Percentiles rank a stretch among this genome's conserved stretches.
Conservation (phyloP, 2,329 filamentous ascomycete genomes). For the Fonsecaea erecta region DNA sequence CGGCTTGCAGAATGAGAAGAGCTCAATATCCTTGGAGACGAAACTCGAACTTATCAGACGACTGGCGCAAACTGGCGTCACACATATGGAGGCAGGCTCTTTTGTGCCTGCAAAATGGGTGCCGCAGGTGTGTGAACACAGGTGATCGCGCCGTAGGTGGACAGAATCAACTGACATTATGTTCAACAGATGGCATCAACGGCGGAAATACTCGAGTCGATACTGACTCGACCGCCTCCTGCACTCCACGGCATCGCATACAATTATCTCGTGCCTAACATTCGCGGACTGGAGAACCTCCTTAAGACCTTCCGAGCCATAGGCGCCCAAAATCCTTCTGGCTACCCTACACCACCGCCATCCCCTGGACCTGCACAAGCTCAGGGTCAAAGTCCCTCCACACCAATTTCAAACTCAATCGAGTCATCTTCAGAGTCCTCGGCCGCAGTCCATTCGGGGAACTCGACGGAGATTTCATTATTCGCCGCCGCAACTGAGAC, state of each 20-base stretch:
- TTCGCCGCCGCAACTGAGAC: slow-evolving; percentile 69
- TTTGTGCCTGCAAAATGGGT: slow-evolving; percentile 61
- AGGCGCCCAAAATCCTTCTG: slow-evolving; percentile 42
- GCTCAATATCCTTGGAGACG: slow-evolving; percentile 52
- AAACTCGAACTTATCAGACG: slow-evolving; percentile 57
- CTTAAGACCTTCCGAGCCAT: slow-evolving; percentile 57
- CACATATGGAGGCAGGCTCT: slow-evolving; percentile 58
- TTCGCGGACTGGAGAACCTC: slow-evolving; percentile 64
- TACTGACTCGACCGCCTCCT: slow-evolving; percentile 57
- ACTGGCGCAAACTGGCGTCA: slow-evolving; percentile 55
- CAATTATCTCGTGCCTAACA: slow-evolving; percentile 69
- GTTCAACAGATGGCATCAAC: slow-evolving; percentile 65
- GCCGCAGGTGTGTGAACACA: slow-evolving; percentile 50
- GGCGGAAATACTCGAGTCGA: slow-evolving; percentile 61
- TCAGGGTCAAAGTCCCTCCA: slow-evolving; percentile 37
- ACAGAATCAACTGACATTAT: background rate
- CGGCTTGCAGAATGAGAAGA: slow-evolving; percentile 60
- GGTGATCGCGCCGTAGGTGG: background rate
- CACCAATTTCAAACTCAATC: no score
- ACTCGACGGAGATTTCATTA: slow-evolving; percentile 62
- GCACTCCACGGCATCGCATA: slow-evolving; percentile 62
- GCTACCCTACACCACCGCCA: slow-evolving; percentile 40
- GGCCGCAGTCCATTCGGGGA: slow-evolving; percentile 48
- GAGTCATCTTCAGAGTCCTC: background rate
- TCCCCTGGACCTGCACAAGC: slow-evolving; percentile 45